phyloP scores from a whole-genome alignment of 306 rosid species.

The Begonia fuchsioides region DNA sequence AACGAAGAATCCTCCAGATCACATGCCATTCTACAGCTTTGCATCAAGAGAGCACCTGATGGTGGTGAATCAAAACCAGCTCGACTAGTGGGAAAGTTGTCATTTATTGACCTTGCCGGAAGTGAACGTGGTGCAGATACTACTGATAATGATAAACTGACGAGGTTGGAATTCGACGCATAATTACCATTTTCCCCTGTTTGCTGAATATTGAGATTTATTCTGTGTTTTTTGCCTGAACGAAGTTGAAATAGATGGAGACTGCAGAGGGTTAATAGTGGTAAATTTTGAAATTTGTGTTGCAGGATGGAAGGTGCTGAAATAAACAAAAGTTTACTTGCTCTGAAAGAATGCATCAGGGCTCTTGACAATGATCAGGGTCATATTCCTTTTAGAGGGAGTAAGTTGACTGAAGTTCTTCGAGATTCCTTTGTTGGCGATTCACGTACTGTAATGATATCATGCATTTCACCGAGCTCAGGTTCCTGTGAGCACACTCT shows the following conservation, averaged over 20 bases:
- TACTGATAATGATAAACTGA: constrained; percentile 93
- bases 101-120: constrained; percentile 99
- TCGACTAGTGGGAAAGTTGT: constrained; percentile 82
- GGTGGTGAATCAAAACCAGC: constrained; percentile 86
- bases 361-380: constrained; percentile 99
- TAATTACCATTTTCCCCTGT: too few species aligned
- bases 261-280: background rate
- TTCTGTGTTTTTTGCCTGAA: too few species aligned
- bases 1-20: constrained; percentile 99
- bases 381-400: constrained; percentile 97
- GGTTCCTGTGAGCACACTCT: constrained; percentile 98
- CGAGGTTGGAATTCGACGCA: constrained; percentile 35
- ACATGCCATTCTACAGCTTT: constrained; percentile 98
- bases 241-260: too few species aligned
- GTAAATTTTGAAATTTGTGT: constrained; percentile 8
- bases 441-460: constrained; percentile 97
- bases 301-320: constrained; percentile 99
- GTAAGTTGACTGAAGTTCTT: constrained; percentile 92
- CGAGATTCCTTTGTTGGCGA: constrained; percentile 95
- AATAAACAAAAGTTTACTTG: constrained; percentile 96
- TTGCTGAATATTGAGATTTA: too few species aligned
- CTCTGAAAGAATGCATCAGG: constrained; percentile 91
- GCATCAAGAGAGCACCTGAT: constrained; percentile 69
- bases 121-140: constrained; percentile 99
- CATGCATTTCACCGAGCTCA: constrained; percentile 96